Base-by-base conservation (phyloP, 768 basidiomycete genomes). In the Hericium coralloides region DNA sequence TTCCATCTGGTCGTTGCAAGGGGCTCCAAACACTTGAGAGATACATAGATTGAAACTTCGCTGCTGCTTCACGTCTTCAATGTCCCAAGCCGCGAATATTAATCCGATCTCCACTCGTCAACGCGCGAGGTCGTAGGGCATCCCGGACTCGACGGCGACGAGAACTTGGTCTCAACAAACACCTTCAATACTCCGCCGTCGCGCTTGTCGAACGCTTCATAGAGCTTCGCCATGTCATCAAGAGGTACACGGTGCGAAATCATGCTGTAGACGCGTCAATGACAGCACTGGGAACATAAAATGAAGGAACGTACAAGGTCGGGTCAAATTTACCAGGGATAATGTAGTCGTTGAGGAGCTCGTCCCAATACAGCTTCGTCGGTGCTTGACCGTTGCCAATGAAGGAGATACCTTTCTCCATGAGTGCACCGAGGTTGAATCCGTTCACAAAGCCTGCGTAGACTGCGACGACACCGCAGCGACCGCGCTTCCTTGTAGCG, bases 371-470 rank as follows among this genome's bases (percentile, higher is more conserved):
- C 50, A 76, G 75, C 64, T 86, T 86, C 1, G 87, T 84, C 3
- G 87, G 87, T 0, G 85, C 85, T 72, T 89, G 86, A 1, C 85
- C 85, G 60, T 85, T 85, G 7, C 85, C 86, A 62, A 87, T 85
- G 52, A 88, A 73, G 59, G 84, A 72, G 17, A 86, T 70, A 9
- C 87, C 87, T 68, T 85, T 85, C 73, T 90, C 85, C 87, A 89
- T 89, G 31, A 90, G 63, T 0, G 87, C 82, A 8, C 87, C 86
- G 53, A 90, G 71, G 65, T 85, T 85, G 66, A 86, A 76, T 22
- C 77, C 79, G 67, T 89, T 87, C 20, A 83, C 81, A 69, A 74
- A 83, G 0, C 82, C 85, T 6, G 80, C 74, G 63, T 89, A 90
- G 4, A 78, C 87, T 10, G 83, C 84, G 52, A 85, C 88, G 53